phyloP scores from a whole-genome alignment of 257 asterid genomes.

The Gardenia jasminoides region DNA sequence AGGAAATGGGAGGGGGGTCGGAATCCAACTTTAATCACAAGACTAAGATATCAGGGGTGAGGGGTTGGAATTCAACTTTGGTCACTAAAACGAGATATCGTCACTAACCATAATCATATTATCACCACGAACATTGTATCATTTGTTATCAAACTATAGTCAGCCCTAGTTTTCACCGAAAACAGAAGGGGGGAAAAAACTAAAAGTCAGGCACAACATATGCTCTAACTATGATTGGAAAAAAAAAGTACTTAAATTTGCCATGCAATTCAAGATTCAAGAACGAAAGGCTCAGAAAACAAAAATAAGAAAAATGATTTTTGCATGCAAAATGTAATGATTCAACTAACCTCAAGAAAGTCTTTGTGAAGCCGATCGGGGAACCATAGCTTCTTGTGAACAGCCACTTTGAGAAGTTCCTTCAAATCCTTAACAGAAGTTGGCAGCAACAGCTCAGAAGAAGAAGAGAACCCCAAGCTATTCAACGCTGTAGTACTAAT shows the following conservation, averaged over 20 bases:
- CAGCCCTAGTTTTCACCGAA: not conserved
- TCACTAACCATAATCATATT: too few species aligned
- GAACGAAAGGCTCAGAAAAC: not conserved
- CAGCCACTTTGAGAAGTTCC: slow-evolving; percentile 73
- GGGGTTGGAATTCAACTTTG: too few species aligned
- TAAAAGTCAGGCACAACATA: not conserved
- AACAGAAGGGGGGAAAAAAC: not conserved
- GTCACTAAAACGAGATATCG: too few species aligned
- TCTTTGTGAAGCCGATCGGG: slow-evolving; percentile 80
- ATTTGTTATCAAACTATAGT: not conserved
- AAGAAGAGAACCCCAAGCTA: slow-evolving; percentile 65
- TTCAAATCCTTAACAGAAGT: slow-evolving; percentile 63
- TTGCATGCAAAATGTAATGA: not conserved
- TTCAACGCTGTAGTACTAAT: slow-evolving; percentile 46
- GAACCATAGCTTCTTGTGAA: slow-evolving; percentile 81
- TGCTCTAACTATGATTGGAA: not conserved
- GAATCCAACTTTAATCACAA: too few species aligned
- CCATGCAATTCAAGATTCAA: not conserved
- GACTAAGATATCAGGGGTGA: too few species aligned
- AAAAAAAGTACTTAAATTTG: not conserved
- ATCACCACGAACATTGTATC: not conserved
- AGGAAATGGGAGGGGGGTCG: too few species aligned
- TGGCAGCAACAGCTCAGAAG: slow-evolving; percentile 78
- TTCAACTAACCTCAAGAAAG: slow-evolving; percentile 63
- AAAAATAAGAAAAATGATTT: not conserved